Base-by-base conservation (phyloP, 768 basidiomycete genomes). In the Russula sp. region DNA sequence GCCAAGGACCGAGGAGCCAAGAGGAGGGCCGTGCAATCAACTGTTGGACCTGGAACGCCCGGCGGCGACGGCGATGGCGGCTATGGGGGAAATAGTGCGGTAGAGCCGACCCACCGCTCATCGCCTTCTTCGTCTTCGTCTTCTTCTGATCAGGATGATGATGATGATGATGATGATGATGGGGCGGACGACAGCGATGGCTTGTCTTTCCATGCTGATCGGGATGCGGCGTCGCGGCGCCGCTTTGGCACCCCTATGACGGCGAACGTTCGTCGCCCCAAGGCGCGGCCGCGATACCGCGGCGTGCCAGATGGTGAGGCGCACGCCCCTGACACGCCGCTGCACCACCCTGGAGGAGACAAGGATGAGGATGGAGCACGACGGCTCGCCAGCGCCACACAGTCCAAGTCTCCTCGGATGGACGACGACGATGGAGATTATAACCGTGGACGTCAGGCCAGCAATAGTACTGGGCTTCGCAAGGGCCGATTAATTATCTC, bases 1-100 rank as follows among this genome's bases (percentile, higher is more conserved):
- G 61, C 73, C 61, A 65, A 73, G 76, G 61, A 70, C 66, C 66
- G 78, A 77, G 68, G 72, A 73, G 66, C 75, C 75, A 69, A 69
- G 72, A 56, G 72, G 73, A 50, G 61, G 53, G 59, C 57, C 8
- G 39, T 54, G 8, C 50, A 34, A 40, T 35, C 22, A 27, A 16
- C 52, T 13, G 14, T 6, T 48, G 47, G 47, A 48, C n/a, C 22
- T 42, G 40, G 49, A 44, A 47, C 51, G 27, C 49, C 39, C 27
- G 27, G 56, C 11, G 11, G 31, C 37, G 52, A 45, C 22, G 39
- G 48, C 16, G 51, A 20, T 3, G 50, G 7, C 44, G 44, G 37
- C 22, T 18, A 44, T 22, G 44, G 44, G 14, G 44, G 52, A 11
- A 8, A 45, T 47, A 54, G 37, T 47, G 59, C 59, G 59, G 59